Percentiles rank a stretch among this genome's conserved stretches.
Evolutionary conservation across 2,329 filamentous ascomycete species (phyloP).

Genomic region (Botrytis fragariae): DNA sequence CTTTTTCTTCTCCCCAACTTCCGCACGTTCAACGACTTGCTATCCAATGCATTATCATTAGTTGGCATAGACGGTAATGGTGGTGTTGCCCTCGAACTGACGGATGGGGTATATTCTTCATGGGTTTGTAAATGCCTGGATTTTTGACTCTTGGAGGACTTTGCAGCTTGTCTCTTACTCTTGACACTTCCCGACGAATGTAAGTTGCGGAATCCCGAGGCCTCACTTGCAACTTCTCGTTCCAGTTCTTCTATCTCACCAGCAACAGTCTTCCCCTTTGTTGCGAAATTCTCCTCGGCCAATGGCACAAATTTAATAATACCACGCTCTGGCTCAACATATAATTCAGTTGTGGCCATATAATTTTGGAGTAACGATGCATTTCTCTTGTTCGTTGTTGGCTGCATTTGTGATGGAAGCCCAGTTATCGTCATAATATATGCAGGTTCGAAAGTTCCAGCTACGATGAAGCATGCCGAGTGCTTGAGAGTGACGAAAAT

Average conservation of each 20-base stretch:
- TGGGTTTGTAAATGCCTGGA: conserved; percentile 31
- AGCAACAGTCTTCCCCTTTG: conserved; percentile 66
- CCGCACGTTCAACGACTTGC: conserved; percentile 32
- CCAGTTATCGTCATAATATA: conserved; percentile 76
- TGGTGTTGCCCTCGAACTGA: conserved; percentile 25
- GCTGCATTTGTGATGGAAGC: conserved; percentile 64
- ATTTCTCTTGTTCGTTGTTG: conserved; percentile 77
- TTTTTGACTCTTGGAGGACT: conserved; percentile 36
- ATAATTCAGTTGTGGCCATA: conserved; percentile 63
- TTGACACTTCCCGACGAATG: conserved; percentile 29
- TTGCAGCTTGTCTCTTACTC: conserved; percentile 41
- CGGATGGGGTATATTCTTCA: conserved; percentile 28
- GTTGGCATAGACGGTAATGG: conserved; percentile 31
- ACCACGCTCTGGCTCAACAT: conserved; percentile 64
- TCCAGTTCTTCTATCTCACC: conserved; percentile 60
- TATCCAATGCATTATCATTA: conserved; percentile 28
- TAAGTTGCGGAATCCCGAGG: conserved; percentile 24
- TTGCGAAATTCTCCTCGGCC: conserved; percentile 68
- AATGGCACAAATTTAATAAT: conserved; percentile 70
- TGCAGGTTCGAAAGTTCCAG: conserved; percentile 71
- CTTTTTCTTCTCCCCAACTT: conserved; percentile 46
- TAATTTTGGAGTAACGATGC: conserved; percentile 73
- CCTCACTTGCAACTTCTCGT: conserved; percentile 25
- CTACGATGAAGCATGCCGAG: conserved; percentile 71
- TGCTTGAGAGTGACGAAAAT: conserved; percentile 77